Evolutionary conservation across 768 basidiomycete species (phyloP), one percentile per base, ranked within the genome.

Genomic region (Kwoniella shandongensis): DNA sequence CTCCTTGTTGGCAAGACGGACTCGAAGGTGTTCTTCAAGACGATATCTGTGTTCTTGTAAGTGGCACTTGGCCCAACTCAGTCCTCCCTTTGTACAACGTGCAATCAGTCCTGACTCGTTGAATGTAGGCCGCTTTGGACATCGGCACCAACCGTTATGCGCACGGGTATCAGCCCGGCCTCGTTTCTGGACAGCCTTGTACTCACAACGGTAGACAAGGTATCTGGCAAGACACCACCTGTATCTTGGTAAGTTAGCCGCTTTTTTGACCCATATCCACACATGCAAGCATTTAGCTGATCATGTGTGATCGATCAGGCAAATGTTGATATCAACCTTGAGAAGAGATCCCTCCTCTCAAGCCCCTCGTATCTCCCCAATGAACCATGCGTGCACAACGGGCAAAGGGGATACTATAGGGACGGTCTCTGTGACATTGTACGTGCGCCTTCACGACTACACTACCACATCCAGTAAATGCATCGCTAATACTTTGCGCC

Each of bases 1-100:
- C 59, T 29, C 61, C 59, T 6, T 69, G 67, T 30, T 69, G 59
- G 59, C 30, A 54, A 6, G 45, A 63, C 38, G 65, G 63, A 26
- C 53, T 53, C 15, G 38, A 58, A 27, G 67, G 67, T 49, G 18
- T 56, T 13, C 40, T 66, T 18, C 46, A 59, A 35, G 58, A 64
- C 35, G 46, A 45, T 18, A 4, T 62, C 26, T 69, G 67, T 53
- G 49, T 64, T n/a, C 42, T 59, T 17, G 67, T 65, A 39, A 59
- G 57, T 56, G 44, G 1, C 22, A 17, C n/a, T n/a, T 23, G 12
- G 7, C 52, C 6, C 32, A 32, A 32, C n/a, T n/a, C n/a, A n/a
- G n/a, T n/a, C n/a, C n/a, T n/a, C n/a, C n/a, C n/a, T n/a, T n/a
- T n/a, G n/a, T n/a, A 26, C n/a, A 32, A 6, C 32, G 32, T 32